Percentiles rank a stretch among this genome's conserved stretches.
These are phyloP conservation scores for Hypoxylon sp. DNA, from an alignment of 2,329 filamentous ascomycete species.

Conservation along the genomic window DNA sequence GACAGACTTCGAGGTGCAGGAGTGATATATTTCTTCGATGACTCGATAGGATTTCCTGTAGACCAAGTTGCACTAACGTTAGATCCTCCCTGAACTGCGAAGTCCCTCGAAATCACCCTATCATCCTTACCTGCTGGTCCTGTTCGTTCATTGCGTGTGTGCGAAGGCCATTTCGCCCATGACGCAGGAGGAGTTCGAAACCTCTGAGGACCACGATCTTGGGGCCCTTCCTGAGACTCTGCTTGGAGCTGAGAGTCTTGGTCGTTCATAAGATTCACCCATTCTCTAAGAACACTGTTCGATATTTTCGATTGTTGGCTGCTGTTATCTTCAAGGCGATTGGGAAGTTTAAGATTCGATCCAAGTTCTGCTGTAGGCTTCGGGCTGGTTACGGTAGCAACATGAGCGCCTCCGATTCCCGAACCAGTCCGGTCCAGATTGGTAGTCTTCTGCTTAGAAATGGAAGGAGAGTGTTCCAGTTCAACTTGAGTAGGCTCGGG, in stretches of 20 bases:
- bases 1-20: slow-evolving; percentile 46
- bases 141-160: slow-evolving; percentile 51
- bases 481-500: slow-evolving; percentile 11
- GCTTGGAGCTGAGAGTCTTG: slow-evolving; percentile 37
- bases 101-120: slow-evolving; percentile 50
- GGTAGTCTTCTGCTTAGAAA: neutral
- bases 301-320: slow-evolving; percentile 45
- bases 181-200: slow-evolving; percentile 49
- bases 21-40: slow-evolving; percentile 32
- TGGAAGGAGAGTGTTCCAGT: neutral
- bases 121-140: slow-evolving; percentile 50
- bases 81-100: slow-evolving; percentile 35
- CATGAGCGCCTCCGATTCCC: neutral
- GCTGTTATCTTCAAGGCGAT: slow-evolving; percentile 19
- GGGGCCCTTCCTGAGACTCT: slow-evolving; percentile 26
- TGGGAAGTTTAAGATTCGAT: slow-evolving; percentile 29
- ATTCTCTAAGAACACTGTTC: slow-evolving; percentile 49
- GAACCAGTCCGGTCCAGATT: neutral
- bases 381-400: neutral
- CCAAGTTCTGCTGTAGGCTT: slow-evolving; percentile 22
- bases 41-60: slow-evolving; percentile 20
- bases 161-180: slow-evolving; percentile 56
- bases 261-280: slow-evolving; percentile 50
- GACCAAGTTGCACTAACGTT: slow-evolving; percentile 23
- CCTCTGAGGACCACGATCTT: slow-evolving; percentile 16